Evolutionary conservation across 2,329 filamentous ascomycete species (phyloP), one percentile per base, ranked within the genome.

Genomic region (Botryotinia calthae): DNA sequence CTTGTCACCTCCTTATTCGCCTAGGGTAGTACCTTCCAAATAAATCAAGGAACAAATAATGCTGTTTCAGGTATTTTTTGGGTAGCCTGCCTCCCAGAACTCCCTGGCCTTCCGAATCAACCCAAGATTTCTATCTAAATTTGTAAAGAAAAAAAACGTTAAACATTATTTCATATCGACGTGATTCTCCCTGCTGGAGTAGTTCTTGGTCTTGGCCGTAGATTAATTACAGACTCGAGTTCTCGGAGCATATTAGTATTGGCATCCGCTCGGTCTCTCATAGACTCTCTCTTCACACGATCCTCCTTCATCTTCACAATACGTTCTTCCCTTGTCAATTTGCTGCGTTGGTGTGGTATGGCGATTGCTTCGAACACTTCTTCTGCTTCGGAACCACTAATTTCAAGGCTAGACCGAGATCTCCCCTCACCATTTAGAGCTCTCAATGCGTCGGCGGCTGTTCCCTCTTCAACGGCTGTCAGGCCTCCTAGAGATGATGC

Each of bases 301-400:
- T 98, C 95, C 80, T 97, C 95, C 78, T 92, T 91, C 85, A 98
- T 94, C 82, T 92, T 95, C 61, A 87, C 86, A 78, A 98, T 92
- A 61, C 96, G 90, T 83, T 99, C 94, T 79, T 97, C 95, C 79
- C 95, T 86, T 1, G 92, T 93, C 76, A 98, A 84, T 70, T 87
- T 86, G 78, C 89, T 92, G 76, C 91, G 87, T 74, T 92, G 90
- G 10, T 89, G 85, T 3, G 91, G 92, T 73, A 93, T 85, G 2
- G 95, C 94, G 54, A 98, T 89, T 0, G 95, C 96, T 82, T 99
- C 96, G 75, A 97, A 98, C 0, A 99, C 88, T 79, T 97, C 93
- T 70, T 92, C 90, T 72, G 89, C 87, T 69, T 93, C 91, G 1
- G 85, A 86, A 22, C 83, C 82, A 75, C 85, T 87, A 66, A 84